Percentiles rank a stretch among this genome's conserved stretches.
phyloP scores from a whole-genome alignment of 345 rosid species.

The Triadica sebifera region DNA sequence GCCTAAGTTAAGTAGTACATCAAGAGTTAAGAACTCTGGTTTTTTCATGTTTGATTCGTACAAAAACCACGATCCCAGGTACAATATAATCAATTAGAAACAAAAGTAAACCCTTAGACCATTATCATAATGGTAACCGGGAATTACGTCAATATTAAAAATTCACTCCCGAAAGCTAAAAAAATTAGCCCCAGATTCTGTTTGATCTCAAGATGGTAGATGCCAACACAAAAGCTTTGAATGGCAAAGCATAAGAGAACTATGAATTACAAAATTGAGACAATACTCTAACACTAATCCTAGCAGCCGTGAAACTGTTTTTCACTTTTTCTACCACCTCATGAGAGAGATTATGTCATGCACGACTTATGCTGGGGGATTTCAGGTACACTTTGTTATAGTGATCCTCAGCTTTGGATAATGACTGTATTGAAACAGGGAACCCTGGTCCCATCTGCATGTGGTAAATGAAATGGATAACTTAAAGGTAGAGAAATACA shows the following conservation, averaged over 20 bases:
- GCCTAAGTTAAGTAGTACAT: no score
- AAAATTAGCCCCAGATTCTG: no score
- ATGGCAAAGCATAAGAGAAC: not conserved
- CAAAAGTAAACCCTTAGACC: no score
- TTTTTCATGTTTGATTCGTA: no score
- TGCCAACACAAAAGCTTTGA: not conserved
- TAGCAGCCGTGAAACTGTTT: not conserved
- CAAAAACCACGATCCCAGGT: no score
- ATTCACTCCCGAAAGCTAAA: no score
- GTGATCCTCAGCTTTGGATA: conserved; percentile 90
- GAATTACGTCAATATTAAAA: no score
- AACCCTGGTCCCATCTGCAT: conserved; percentile 93
- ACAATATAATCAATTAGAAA: no score
- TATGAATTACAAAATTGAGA: no score
- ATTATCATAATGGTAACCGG: no score
- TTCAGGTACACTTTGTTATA: conserved; percentile 54
- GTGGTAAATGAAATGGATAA: not conserved
- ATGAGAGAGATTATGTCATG: not conserved
- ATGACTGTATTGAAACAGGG: conserved; percentile 77
- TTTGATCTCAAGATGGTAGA: not conserved
- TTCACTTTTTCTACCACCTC: not conserved
- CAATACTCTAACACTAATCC: no score
- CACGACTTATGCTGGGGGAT: conserved; percentile 18
- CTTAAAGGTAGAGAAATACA: not conserved
- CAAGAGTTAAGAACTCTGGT: no score